Base-by-base conservation (phyloP, 75 land plant genomes). In the Isoetes taiwanensis region DNA sequence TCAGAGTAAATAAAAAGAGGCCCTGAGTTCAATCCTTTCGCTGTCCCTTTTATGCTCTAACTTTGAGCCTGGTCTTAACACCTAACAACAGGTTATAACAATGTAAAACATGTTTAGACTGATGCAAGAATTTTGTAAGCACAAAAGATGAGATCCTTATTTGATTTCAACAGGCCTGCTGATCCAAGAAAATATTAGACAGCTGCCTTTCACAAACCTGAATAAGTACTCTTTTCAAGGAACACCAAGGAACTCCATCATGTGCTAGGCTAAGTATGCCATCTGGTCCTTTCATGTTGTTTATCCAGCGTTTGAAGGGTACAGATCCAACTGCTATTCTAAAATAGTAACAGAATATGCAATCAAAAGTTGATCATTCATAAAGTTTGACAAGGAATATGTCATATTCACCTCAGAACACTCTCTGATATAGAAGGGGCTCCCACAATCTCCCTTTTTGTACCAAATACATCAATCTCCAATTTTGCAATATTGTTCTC, bases 291-390 rank as follows among this genome's bases (percentile, higher is more conserved):
- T 76, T 73, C 77, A 82, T 55, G 30, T 76, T 74, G 48, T 68
- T 73, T 68, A 81, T 20, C 96, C 96, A 90, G 31, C 76, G 76
- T 40, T 90, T 74, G 64, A 90, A 85, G 28, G 80, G 59, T 34
- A 50, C 40, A 6, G 83, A 85, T 17, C 82, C 84, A 8, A 85
- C 21, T 6, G 90, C 90, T 34, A 35, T 66, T 61, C 90, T 88
- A 79, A 32, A 77, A 66, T 14, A 32, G n/a, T n/a, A n/a, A n/a
- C n/a, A n/a, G n/a, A n/a, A n/a, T n/a, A n/a, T n/a, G n/a, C n/a
- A n/a, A n/a, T n/a, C n/a, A n/a, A n/a, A n/a, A n/a, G n/a, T n/a
- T n/a, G n/a, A n/a, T n/a, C n/a, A n/a, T n/a, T n/a, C n/a, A n/a
- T n/a, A n/a, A n/a, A n/a, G n/a, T n/a, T n/a, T 38, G 3, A 32